Evolutionary conservation across 139 green algal species (phyloP).

Genomic region (Chlamydomonas schloesseri): DNA sequence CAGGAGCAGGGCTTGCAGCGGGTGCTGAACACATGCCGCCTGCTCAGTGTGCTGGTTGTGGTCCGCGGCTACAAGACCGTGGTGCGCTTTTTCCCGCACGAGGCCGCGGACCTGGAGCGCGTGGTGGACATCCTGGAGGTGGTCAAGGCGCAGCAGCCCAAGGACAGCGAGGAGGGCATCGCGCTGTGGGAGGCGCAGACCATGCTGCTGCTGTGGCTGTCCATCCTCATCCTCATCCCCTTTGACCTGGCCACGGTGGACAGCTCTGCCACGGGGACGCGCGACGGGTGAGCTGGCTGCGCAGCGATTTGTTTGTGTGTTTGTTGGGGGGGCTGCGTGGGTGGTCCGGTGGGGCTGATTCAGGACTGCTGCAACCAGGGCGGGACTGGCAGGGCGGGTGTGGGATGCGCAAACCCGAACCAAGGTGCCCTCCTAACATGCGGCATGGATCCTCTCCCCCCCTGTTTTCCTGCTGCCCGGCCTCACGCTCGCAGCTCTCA

Average conservation of each 20-base stretch:
- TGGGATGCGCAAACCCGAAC: too few species aligned
- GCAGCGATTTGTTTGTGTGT: too few species aligned
- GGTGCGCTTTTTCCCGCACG: constrained; percentile 91
- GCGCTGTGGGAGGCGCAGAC: constrained; percentile 81
- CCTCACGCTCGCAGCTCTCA: not conserved
- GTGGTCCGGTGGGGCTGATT: too few species aligned
- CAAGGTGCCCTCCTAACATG: too few species aligned
- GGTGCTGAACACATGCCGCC: constrained; percentile 59
- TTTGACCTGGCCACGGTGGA: constrained; percentile 95
- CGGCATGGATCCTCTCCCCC: too few species aligned
- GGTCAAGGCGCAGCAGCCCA: constrained; percentile 25
- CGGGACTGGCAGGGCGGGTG: too few species aligned
- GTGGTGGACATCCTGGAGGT: constrained; percentile 76
- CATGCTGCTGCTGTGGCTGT: constrained; percentile 95
- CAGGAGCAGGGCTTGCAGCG: constrained; percentile 12
- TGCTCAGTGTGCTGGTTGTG: constrained; percentile 85
- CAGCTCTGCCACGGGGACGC: constrained; percentile 17
- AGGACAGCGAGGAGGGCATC: constrained; percentile 42
- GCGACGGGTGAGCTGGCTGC: too few species aligned
- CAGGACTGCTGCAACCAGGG: too few species aligned
- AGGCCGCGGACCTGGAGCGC: constrained; percentile 84
- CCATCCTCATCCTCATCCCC: constrained; percentile 91
- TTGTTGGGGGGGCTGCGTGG: too few species aligned
- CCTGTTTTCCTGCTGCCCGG: too few species aligned
- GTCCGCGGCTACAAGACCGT: constrained; percentile 93